These are phyloP conservation scores for Aspergillus kassunensis DNA, from an alignment of 495 filamentous ascomycete genomes.

Conservation along the genomic window DNA sequence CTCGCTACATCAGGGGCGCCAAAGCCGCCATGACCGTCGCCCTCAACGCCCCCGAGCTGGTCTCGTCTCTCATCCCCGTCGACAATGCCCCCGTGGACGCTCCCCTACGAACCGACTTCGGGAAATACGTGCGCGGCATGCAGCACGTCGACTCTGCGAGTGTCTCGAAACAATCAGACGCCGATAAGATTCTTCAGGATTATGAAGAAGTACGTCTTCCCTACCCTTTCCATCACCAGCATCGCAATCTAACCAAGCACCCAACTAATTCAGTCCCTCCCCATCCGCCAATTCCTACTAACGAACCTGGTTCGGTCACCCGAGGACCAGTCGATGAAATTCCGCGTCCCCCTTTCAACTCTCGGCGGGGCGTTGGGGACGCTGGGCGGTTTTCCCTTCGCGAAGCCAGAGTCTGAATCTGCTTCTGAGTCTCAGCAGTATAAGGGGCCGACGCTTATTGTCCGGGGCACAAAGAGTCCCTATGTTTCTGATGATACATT, in stretches of 20 bases:
- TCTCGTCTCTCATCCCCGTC: conserved; percentile 71
- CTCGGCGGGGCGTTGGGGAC: conserved; percentile 55
- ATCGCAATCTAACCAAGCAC: not conserved
- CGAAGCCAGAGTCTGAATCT: too few species aligned
- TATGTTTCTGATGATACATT: conserved; percentile 89
- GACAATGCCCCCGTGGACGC: conserved; percentile 92
- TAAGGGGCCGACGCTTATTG: conserved; percentile 72
- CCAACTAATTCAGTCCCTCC: conserved; percentile 48
- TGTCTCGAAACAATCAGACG: conserved; percentile 67
- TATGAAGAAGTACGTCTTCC: conserved; percentile 73
- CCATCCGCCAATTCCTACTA: conserved; percentile 86
- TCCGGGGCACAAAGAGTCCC: conserved; percentile 75
- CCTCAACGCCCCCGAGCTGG: conserved; percentile 58
- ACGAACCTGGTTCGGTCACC: conserved; percentile 70
- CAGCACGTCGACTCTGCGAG: conserved; percentile 60
- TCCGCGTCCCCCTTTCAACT: conserved; percentile 58
- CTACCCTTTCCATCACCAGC: not conserved
- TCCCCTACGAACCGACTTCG: conserved; percentile 67
- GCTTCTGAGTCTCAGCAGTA: conserved; percentile 52
- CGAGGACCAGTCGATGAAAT: conserved; percentile 41
- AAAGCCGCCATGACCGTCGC: conserved; percentile 92
- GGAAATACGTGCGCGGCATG: conserved; percentile 81
- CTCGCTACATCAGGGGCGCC: conserved; percentile 61
- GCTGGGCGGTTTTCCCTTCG: conserved; percentile 80
- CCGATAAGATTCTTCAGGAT: conserved; percentile 69